Evolutionary conservation across 129 eudicot species (phyloP).

Genomic region (Escallonia rubra): DNA sequence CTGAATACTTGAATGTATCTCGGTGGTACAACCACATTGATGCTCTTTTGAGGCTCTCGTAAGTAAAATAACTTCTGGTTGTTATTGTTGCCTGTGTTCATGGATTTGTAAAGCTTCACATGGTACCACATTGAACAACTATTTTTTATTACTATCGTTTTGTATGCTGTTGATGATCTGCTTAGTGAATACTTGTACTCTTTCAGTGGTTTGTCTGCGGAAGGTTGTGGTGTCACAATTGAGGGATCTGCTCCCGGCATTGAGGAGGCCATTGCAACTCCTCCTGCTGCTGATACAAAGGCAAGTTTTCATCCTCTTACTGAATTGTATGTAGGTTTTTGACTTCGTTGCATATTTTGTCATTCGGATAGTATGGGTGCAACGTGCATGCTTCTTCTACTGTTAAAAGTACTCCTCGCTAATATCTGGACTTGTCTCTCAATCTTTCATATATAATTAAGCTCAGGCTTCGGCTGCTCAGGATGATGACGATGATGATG

Average conservation of each 20-base stretch:
- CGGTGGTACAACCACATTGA: slow-evolving; percentile 90
- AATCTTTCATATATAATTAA: neutral
- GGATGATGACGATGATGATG: slow-evolving; percentile 70
- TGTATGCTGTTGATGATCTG: neutral
- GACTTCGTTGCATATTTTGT: neutral
- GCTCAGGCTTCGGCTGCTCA: slow-evolving; percentile 68
- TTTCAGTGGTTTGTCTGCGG: slow-evolving; percentile 81
- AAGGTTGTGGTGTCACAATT: slow-evolving; percentile 73
- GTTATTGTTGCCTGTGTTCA: neutral
- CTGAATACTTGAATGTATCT: slow-evolving; percentile 62
- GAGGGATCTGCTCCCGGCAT: slow-evolving; percentile 57
- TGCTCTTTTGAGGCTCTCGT: slow-evolving; percentile 87
- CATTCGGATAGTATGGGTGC: neutral
- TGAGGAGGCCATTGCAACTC: slow-evolving; percentile 53
- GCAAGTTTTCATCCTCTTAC: slow-evolving; percentile 12
- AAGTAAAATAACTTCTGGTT: slow-evolving; percentile 20
- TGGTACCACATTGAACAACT: neutral
- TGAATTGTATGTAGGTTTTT: neutral
- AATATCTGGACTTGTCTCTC: neutral
- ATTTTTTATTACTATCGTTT: neutral
- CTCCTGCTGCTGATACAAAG: slow-evolving; percentile 69
- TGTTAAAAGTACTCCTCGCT: neutral
- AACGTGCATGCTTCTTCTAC: no score
- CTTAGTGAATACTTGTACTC: neutral
- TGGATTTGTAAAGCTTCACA: neutral